Conservation (phyloP, 1,139 yeast genomes). For the Meyerozyma carpophila region DNA sequence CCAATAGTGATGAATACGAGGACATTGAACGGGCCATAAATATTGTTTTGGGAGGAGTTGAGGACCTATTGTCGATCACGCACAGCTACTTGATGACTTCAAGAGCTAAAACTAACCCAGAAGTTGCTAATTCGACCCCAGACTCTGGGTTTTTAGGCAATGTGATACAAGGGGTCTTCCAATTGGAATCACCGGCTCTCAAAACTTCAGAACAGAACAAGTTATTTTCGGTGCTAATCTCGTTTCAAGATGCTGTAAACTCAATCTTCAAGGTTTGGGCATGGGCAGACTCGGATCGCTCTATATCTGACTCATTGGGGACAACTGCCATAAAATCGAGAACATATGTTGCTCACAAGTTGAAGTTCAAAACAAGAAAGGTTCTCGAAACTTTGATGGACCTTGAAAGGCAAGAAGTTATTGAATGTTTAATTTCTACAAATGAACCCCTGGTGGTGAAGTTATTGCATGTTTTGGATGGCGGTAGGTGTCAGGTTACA, state of each 20-base stretch:
- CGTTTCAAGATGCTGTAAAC: slow-evolving; percentile 58
- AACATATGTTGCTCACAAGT: slow-evolving; percentile 58
- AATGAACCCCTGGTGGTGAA: slow-evolving; percentile 27
- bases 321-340: slow-evolving; percentile 35
- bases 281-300: slow-evolving; percentile 58
- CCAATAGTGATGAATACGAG: slow-evolving; percentile 8
- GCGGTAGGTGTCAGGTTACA: slow-evolving; percentile 74
- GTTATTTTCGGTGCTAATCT: slow-evolving; percentile 49
- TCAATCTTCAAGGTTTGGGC: slow-evolving; percentile 63
- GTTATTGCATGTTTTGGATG: slow-evolving; percentile 72
- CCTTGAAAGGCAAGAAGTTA: slow-evolving; percentile 67
- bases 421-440: slow-evolving; percentile 52
- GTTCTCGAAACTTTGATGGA: slow-evolving; percentile 64
- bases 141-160: slow-evolving; percentile 63
- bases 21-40: slow-evolving; percentile 45
- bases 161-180: slow-evolving; percentile 83
- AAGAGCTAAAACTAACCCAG: slow-evolving; percentile 16
- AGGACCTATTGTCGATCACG: slow-evolving; percentile 55
- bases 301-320: slow-evolving; percentile 8
- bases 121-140: slow-evolving; percentile 10
- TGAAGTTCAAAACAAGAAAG: slow-evolving; percentile 68
- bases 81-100: slow-evolving; percentile 49
- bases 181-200: slow-evolving; percentile 64
- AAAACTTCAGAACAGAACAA: slow-evolving; percentile 51
- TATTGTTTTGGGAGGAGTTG: slow-evolving; percentile 58